phyloP scores from a whole-genome alignment of 768 basidiomycete genomes.

The Trametes punicea region DNA sequence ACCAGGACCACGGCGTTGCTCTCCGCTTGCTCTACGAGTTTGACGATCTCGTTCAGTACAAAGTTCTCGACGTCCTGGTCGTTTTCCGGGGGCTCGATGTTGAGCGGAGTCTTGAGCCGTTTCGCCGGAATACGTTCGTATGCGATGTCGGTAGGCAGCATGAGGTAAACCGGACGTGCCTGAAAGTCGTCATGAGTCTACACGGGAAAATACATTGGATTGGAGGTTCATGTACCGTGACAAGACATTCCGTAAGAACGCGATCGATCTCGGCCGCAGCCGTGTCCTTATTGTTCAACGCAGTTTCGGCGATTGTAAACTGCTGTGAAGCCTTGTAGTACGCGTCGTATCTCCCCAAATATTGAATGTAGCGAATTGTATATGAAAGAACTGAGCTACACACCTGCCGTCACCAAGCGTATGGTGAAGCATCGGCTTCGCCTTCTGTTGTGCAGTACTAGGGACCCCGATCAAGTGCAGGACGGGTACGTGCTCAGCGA shows the following conservation, averaged over 20 bases:
- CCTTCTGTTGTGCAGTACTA: constrained; percentile 66
- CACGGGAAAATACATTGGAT: too few species aligned
- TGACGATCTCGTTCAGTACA: constrained; percentile 70
- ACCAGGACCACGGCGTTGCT: constrained; percentile 69
- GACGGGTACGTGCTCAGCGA: constrained; percentile 87
- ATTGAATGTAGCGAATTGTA: too few species aligned
- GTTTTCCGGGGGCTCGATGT: constrained; percentile 47
- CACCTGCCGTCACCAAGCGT: constrained; percentile 85
- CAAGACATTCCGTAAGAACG: constrained; percentile 66
- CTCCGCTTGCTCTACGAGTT: constrained; percentile 58
- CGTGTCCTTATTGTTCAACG: constrained; percentile 46
- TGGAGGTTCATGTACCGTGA: constrained; percentile 39
- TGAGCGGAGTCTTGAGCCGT: constrained; percentile 58
- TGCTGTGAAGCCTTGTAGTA: constrained; percentile 74
- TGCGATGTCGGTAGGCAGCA: constrained; percentile 82
- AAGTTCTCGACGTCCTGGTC: constrained; percentile 58
- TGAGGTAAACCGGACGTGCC: constrained; percentile 86
- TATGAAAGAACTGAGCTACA: constrained; percentile 25
- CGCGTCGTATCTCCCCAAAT: constrained; percentile 52
- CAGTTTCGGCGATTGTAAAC: constrained; percentile 67
- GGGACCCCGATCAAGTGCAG: constrained; percentile 87
- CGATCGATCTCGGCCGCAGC: constrained; percentile 77
- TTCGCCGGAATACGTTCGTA: constrained; percentile 62
- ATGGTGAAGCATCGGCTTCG: constrained; percentile 77
- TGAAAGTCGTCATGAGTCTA: constrained; percentile 26